phyloP scores from a whole-genome alignment of 2,329 filamentous ascomycete genomes.

The Cladophialophora carrionii region DNA sequence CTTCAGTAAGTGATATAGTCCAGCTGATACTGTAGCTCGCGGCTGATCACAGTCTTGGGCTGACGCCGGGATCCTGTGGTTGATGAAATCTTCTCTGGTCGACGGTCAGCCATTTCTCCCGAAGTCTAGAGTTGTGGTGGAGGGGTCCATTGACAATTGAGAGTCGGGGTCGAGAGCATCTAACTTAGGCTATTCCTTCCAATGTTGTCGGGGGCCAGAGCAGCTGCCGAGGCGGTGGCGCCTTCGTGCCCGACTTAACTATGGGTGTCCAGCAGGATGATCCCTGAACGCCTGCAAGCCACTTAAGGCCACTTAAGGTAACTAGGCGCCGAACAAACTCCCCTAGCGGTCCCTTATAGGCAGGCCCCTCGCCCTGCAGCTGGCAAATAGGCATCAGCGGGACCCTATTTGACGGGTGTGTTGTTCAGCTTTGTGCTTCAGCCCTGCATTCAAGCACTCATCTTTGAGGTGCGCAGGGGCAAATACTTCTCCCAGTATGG shows the following conservation, averaged over 20 bases:
- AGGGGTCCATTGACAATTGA: neutral
- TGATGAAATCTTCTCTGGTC: neutral
- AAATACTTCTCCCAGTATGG: neutral
- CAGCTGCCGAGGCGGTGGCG: neutral
- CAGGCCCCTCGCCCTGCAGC: neutral
- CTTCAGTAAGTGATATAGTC: neutral
- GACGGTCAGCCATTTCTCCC: neutral
- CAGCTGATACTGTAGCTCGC: neutral
- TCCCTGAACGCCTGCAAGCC: constrained; percentile 9
- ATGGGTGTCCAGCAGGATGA: constrained; percentile 3
- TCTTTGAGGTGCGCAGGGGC: constrained; percentile 20
- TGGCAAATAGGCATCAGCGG: constrained; percentile 8
- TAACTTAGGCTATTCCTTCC: neutral
- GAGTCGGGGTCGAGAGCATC: neutral
- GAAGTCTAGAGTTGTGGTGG: neutral
- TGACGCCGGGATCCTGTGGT: neutral
- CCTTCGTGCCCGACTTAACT: neutral
- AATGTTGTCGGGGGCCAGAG: neutral
- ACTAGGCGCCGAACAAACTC: neutral
- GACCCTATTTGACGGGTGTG: neutral
- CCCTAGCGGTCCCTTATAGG: neutral
- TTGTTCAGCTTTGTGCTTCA: constrained; percentile 17
- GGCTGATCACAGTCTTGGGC: neutral
- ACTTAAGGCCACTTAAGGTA: too few relatives aligned
- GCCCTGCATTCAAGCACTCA: constrained; percentile 8